These are phyloP conservation scores for Hanseniaspora vineae DNA, from an alignment of 805 yeast species.

Conservation along the genomic window DNA sequence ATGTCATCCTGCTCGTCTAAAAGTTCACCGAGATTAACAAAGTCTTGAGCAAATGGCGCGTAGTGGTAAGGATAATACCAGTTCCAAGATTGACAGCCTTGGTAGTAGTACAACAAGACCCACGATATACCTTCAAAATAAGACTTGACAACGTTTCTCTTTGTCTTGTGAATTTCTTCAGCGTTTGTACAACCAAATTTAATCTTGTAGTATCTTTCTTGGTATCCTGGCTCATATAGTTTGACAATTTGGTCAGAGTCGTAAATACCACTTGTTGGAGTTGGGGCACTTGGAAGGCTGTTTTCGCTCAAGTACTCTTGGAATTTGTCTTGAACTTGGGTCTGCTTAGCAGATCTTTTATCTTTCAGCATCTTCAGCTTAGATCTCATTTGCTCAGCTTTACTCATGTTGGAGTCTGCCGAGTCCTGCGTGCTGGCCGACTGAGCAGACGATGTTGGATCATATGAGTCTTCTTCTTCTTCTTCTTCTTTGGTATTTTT, in stretches of 20 bases:
- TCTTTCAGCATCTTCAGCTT: constrained; percentile 11
- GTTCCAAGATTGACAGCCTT: constrained; percentile 97
- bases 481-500: too few relatives aligned
- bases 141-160: constrained; percentile 48
- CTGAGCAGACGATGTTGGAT: constrained; percentile 51
- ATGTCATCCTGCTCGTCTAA: not conserved
- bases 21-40: constrained; percentile 37
- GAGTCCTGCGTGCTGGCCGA: constrained; percentile 28
- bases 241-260: constrained; percentile 43
- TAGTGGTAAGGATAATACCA: constrained; percentile 97
- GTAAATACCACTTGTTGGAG: constrained; percentile 22
- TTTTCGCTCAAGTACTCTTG: constrained; percentile 6
- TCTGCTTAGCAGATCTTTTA: constrained; percentile 6
- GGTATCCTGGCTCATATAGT: constrained; percentile 81
- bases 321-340: constrained; percentile 12
- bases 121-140: constrained; percentile 96
- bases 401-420: constrained; percentile 6
- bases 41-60: constrained; percentile 94
- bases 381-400: constrained; percentile 5
- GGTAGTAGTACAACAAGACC: constrained; percentile 87
- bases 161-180: constrained; percentile 39
- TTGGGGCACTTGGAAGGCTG: constrained; percentile 10
- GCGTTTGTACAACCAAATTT: constrained; percentile 47
- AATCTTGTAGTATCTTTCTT: constrained; percentile 60
- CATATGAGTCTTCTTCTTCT: too few relatives aligned